These are phyloP conservation scores for Fusarium clavum DNA, from an alignment of 2,329 filamentous ascomycete genomes.

Conservation along the genomic window DNA sequence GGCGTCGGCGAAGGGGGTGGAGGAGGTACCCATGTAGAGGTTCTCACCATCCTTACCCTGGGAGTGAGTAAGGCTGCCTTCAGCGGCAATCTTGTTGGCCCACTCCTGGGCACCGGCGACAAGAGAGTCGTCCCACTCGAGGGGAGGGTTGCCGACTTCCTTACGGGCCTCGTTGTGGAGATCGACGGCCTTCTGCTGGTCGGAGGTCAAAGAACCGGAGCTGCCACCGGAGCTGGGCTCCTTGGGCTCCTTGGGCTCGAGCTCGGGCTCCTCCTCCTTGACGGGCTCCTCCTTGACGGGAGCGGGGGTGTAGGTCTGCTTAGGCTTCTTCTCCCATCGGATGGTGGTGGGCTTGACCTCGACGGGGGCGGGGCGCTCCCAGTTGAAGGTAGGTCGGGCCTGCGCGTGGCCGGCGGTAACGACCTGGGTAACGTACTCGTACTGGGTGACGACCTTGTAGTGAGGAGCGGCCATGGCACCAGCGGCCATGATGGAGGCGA, in stretches of 20 bases:
- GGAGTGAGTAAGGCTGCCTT: slow-evolving; percentile 40
- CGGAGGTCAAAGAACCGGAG: slow-evolving; percentile 30
- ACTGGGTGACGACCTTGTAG: slow-evolving; percentile 31
- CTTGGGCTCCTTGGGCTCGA: not conserved
- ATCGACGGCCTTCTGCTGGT: slow-evolving; percentile 41
- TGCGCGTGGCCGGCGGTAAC: slow-evolving; percentile 26
- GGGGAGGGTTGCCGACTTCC: slow-evolving; percentile 33
- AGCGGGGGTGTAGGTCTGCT: not conserved
- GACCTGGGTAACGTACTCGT: slow-evolving; percentile 26
- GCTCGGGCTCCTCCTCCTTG: slow-evolving; percentile 1
- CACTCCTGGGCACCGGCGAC: slow-evolving; percentile 41
- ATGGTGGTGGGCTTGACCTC: not conserved
- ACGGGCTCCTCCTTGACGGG: not conserved
- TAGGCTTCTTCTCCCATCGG: slow-evolving; percentile 7
- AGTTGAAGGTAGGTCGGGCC: not conserved
- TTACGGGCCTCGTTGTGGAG: slow-evolving; percentile 44
- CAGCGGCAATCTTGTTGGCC: slow-evolving; percentile 37
- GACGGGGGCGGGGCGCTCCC: slow-evolving; percentile 3
- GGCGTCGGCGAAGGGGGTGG: slow-evolving; percentile 33
- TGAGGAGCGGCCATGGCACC: slow-evolving; percentile 35
- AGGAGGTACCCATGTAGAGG: slow-evolving; percentile 38
- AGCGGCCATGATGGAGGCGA: slow-evolving; percentile 30
- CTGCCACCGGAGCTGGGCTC: not conserved
- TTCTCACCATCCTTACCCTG: slow-evolving; percentile 41
- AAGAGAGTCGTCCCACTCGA: slow-evolving; percentile 41